phyloP scores from a whole-genome alignment of 805 yeast species.

The Danielozyma ontarioensis region DNA sequence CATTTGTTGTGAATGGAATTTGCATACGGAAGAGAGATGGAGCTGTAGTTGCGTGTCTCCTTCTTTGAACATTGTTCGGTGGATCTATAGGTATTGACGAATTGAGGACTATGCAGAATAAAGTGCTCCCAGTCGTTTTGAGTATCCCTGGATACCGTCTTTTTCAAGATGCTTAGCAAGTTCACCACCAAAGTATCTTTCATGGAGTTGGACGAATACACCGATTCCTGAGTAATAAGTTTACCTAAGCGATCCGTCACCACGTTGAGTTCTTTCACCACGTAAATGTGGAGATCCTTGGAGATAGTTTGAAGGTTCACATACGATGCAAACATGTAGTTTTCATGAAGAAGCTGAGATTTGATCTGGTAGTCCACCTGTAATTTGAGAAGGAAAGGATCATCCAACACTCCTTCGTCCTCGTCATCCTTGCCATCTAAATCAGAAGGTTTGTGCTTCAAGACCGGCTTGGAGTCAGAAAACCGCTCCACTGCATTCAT shows the following conservation, averaged over 20 bases:
- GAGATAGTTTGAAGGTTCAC: constrained; percentile 38
- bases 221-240: constrained; percentile 17
- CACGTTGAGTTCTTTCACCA: constrained; percentile 30
- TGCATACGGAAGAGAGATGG: constrained; percentile 28
- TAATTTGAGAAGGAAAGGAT: constrained; percentile 38
- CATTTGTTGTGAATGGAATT: constrained; percentile 35
- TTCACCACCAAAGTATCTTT: constrained; percentile 10
- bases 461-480: constrained; percentile 28
- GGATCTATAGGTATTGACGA: constrained; percentile 16
- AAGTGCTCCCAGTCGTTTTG: constrained; percentile 35
- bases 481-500: constrained; percentile 29
- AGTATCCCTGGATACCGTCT: constrained; percentile 20
- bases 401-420: constrained; percentile 25
- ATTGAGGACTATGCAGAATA: constrained; percentile 25
- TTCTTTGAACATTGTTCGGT: constrained; percentile 11
- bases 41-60: constrained; percentile 15
- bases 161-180: constrained; percentile 19
- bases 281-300: constrained; percentile 31
- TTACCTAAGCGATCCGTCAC: constrained; percentile 31
- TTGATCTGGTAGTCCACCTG: constrained; percentile 36
- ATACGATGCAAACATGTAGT: constrained; percentile 37
- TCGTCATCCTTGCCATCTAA: constrained; percentile 20
- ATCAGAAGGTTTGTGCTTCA: constrained; percentile 11
- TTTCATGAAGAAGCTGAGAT: constrained; percentile 36
- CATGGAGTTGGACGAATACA: constrained; percentile 6